phyloP scores from a whole-genome alignment of 2,329 filamentous ascomycete genomes.

The Ophiocordyceps sinensis region DNA sequence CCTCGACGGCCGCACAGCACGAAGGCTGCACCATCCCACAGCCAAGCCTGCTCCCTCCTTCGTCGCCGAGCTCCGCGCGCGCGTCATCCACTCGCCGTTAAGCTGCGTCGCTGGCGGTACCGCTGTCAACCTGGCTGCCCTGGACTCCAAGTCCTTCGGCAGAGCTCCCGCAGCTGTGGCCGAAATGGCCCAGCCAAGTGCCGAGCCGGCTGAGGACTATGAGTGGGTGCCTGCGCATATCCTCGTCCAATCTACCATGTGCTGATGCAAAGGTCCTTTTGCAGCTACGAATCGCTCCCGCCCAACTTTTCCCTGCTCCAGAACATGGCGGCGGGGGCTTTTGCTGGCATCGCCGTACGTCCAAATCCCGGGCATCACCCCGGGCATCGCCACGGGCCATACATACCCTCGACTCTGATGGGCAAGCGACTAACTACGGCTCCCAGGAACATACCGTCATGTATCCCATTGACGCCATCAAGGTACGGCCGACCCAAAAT shows the following conservation, averaged over 20 bases:
- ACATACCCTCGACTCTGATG: not conserved
- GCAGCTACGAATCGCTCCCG: constrained; percentile 82
- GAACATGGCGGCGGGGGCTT: constrained; percentile 93
- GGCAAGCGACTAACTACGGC: not conserved
- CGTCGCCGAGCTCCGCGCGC: not conserved
- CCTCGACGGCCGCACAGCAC: too few relatives aligned
- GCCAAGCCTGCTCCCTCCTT: too few relatives aligned
- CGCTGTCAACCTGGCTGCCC: constrained; percentile 43
- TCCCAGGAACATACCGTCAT: constrained; percentile 89
- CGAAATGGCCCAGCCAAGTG: constrained; percentile 55
- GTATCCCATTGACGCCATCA: constrained; percentile 96
- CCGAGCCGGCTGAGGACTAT: constrained; percentile 49
- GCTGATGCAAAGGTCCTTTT: not conserved
- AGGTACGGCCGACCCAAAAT: constrained; percentile 43
- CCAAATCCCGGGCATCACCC: not conserved
- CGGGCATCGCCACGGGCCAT: not conserved
- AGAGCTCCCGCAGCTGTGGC: constrained; percentile 52
- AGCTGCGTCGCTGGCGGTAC: not conserved
- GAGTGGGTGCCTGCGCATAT: constrained; percentile 31
- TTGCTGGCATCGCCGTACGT: constrained; percentile 85
- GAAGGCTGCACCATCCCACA: too few relatives aligned
- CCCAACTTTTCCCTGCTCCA: constrained; percentile 87
- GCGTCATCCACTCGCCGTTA: not conserved
- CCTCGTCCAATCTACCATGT: not conserved
- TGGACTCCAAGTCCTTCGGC: constrained; percentile 46